Evolutionary conservation across 306 rosid genomes (phyloP).

Genomic region (Rosa multiflora): DNA sequence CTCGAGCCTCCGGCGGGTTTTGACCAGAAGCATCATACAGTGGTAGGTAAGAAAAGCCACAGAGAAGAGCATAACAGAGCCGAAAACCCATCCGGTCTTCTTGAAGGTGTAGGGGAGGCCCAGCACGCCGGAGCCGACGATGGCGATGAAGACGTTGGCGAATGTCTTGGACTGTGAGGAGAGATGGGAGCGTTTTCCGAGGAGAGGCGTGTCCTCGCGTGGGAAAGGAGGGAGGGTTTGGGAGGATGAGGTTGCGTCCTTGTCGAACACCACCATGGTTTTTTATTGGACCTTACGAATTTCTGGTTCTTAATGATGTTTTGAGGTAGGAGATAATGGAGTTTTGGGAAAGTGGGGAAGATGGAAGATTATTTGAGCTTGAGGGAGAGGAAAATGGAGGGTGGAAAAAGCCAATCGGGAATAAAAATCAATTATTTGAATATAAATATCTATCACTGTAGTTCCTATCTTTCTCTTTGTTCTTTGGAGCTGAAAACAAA

Average conservation of each 20-base stretch:
- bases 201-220: slow-evolving; percentile 56
- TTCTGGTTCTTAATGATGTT: not conserved
- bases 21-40: slow-evolving; percentile 72
- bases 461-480: no score
- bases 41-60: slow-evolving; percentile 61
- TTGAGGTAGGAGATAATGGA: not conserved
- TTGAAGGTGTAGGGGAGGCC: slow-evolving; percentile 76
- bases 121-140: slow-evolving; percentile 69
- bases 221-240: slow-evolving; percentile 42
- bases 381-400: not conserved
- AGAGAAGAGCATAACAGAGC: slow-evolving; percentile 47
- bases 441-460: not conserved
- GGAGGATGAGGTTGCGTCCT: slow-evolving; percentile 51
- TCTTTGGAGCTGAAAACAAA: not conserved
- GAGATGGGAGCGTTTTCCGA: slow-evolving; percentile 34
- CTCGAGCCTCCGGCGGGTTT: slow-evolving; percentile 63
- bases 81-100: slow-evolving; percentile 58
- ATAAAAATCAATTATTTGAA: not conserved
- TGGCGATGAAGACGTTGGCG: slow-evolving; percentile 69
- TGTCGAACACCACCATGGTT: slow-evolving; percentile 40
- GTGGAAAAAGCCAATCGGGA: not conserved
- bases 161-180: slow-evolving; percentile 57
- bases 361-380: not conserved
- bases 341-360: not conserved
- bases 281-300: not conserved